phyloP scores from a whole-genome alignment of 1,284 basidiomycete species.

The Sporisorium exsertum region DNA sequence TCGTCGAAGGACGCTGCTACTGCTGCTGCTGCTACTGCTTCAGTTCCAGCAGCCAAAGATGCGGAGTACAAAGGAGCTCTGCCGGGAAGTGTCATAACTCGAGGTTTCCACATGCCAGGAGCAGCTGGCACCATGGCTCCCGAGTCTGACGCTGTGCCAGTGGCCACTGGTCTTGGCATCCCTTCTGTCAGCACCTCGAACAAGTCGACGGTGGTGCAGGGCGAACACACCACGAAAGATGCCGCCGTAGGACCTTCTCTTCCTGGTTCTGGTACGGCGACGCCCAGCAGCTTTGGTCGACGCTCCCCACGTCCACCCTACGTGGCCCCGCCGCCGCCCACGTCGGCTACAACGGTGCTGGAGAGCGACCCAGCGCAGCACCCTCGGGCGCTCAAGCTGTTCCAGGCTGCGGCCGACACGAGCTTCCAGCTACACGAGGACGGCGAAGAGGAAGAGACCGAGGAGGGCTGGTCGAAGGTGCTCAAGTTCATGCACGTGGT shows the following conservation, averaged over 20 bases:
- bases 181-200: constrained; percentile 14
- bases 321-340: constrained; percentile 60
- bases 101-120: constrained; percentile 47
- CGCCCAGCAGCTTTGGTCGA: constrained; percentile 44
- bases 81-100: constrained; percentile 44
- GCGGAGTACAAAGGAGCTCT: constrained; percentile 35
- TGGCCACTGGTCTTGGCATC: constrained; percentile 23
- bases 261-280: constrained; percentile 34
- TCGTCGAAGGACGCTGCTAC: neutral
- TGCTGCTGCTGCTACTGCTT: neutral
- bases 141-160: constrained; percentile 2
- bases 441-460: constrained; percentile 46
- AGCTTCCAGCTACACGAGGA: constrained; percentile 43
- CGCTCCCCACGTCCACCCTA: constrained; percentile 61
- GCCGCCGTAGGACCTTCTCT: constrained; percentile 29
- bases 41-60: constrained; percentile 2
- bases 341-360: constrained; percentile 46
- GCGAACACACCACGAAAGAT: constrained; percentile 19
- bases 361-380: constrained; percentile 41
- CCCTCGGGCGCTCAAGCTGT: constrained; percentile 49
- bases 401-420: constrained; percentile 35
- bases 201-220: constrained; percentile 21
- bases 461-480: constrained; percentile 50
- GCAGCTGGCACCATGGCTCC: constrained; percentile 10
- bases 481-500: constrained; percentile 65